phyloP scores from a whole-genome alignment of 164 flowering plant genomes.

The Sedum album region DNA sequence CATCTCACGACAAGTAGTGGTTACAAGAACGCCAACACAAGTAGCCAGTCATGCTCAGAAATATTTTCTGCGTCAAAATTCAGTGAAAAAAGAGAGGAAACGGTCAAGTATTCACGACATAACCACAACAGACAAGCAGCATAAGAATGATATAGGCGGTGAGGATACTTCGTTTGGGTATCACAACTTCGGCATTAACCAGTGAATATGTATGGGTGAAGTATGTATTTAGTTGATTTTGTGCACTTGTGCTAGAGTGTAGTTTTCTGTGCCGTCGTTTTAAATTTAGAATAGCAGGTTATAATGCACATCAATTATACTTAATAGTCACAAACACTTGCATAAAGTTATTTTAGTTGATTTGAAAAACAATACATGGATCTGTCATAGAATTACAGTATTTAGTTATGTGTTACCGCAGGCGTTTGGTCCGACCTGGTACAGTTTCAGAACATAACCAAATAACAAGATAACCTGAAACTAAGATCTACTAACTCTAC shows the following conservation, averaged over 20 bases:
- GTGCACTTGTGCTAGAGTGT: neutral
- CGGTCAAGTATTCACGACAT: neutral
- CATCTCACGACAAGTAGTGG: neutral
- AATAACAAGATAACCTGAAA: too few species aligned
- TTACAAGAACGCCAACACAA: constrained; percentile 9
- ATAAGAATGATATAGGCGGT: neutral
- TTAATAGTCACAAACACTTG: neutral
- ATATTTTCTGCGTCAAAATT: constrained; percentile 8
- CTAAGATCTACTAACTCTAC: too few species aligned
- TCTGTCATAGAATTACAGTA: neutral
- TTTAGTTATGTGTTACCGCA: too few species aligned
- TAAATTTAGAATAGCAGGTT: neutral
- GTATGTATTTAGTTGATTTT: neutral
- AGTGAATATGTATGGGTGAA: neutral
- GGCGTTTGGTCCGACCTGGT: too few species aligned
- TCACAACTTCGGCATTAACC: neutral
- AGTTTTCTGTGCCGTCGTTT: neutral
- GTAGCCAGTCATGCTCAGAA: constrained; percentile 12
- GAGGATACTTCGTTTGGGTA: neutral
- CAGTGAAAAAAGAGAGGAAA: neutral
- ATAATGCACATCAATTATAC: neutral
- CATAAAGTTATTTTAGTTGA: neutral
- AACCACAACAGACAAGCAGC: neutral
- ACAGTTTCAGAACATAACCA: too few species aligned
- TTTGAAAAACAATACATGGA: neutral